Evolutionary conservation across 805 yeast genomes (phyloP), one percentile per base, ranked within the genome.

Genomic region (Metschnikowia matae): DNA sequence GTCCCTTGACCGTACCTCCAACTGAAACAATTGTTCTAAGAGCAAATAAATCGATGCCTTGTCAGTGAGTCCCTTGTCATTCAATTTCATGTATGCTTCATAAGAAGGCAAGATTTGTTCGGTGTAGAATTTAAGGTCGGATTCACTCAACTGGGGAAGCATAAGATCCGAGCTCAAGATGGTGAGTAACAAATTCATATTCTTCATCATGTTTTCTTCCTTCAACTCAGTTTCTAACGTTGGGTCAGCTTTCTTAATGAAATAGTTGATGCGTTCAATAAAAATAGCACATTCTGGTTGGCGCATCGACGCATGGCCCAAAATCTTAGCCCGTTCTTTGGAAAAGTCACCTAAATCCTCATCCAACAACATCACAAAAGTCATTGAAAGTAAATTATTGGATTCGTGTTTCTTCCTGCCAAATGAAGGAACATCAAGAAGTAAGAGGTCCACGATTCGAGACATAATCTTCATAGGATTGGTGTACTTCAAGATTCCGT

Each of bases 381-480:
- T 77, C 48, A 83, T 79, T 54, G 91, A 96, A 40, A 91, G 64
- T 17, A 91, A 69, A 46, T 63, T 70, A 39, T 63, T 61, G 8
- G 68, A 59, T 14, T 53, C 49, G 23, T 48, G 35, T 31, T 52
- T 58, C 14, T 50, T 44, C 13, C 51, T 46, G n/a, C 62, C 58
- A 58, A 64, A 65, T 1, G 55, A 41, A 2, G 78, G 78, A 21
- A 72, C 51, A 47, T 69, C 65, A 32, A 71, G 88, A 71, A 94
- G 80, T 57, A 92, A 82, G 51, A 92, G 64, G 59, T 89, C 97
- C 34, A 91, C 79, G 64, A 92, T 70, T 20, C 84, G 81, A 53
- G 90, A 87, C 71, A 89, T 82, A 26, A 92, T 83, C 39, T 85
- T 80, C 68, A 90, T 81, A 2, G 99, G 98, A 62, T 92, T 92